Conservation (phyloP, 306 rosid genomes). For the Senna tora region DNA sequence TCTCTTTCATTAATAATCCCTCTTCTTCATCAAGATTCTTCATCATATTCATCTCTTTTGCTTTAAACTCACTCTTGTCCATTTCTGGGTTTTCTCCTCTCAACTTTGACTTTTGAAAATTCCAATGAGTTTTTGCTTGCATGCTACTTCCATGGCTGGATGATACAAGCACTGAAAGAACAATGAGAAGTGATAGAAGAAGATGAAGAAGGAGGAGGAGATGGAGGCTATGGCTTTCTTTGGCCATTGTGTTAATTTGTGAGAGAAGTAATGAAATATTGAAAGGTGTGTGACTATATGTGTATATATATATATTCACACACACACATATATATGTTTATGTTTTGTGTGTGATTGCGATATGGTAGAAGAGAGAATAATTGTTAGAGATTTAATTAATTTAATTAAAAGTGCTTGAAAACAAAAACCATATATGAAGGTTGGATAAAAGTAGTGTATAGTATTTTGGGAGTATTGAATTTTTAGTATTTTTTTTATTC, state of each 20-base stretch:
- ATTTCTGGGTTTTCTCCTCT: conserved; percentile 1
- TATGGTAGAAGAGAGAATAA: background rate
- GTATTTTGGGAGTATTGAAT: no score
- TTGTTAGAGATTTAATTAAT: background rate
- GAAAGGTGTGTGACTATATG: no score
- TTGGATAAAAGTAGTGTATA: no score
- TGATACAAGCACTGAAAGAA: conserved; percentile 11
- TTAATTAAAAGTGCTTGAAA: background rate
- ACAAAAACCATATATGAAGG: background rate
- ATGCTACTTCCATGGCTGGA: conserved; percentile 37
- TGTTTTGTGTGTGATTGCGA: no score
- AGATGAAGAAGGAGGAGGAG: background rate
- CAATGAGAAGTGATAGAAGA: conserved; percentile 6
- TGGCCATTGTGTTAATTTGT: conserved; percentile 33
- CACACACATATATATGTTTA: background rate
- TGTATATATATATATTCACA: no score
- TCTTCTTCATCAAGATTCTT: no score
- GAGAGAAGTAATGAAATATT: background rate
- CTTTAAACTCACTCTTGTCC: conserved; percentile 41
- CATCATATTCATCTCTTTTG: background rate
- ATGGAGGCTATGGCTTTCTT: background rate
- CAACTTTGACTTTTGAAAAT: conserved; percentile 32
- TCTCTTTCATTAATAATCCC: conserved; percentile 60
- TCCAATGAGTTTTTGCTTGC: conserved; percentile 32
- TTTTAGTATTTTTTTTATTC: no score